These are phyloP conservation scores for Chlorella sorokiniana DNA, from an alignment of 139 green algal genomes.

Conservation along the genomic window DNA sequence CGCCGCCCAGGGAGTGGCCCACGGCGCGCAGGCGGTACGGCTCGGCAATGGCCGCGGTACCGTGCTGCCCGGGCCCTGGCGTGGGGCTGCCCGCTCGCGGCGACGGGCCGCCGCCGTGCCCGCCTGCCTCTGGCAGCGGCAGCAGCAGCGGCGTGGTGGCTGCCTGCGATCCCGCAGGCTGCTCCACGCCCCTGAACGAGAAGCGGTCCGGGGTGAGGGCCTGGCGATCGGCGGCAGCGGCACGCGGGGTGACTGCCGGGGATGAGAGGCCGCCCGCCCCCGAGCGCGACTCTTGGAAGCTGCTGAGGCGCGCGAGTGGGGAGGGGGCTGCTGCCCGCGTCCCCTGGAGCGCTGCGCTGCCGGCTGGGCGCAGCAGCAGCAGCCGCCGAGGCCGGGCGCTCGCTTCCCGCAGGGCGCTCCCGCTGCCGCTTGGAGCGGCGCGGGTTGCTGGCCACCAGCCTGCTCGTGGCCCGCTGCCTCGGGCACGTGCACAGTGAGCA, in stretches of 20 bases:
- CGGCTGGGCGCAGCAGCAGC: too few relatives aligned
- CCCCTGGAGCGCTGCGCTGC: too few relatives aligned
- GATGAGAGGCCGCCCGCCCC: too few relatives aligned
- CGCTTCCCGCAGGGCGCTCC: background rate
- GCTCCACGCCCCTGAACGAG: slow-evolving; percentile 15
- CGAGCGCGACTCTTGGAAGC: too few relatives aligned
- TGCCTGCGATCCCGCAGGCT: background rate
- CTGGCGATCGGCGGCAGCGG: background rate
- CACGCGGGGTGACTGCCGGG: too few relatives aligned
- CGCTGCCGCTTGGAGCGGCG: background rate
- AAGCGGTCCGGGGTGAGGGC: slow-evolving; percentile 19
- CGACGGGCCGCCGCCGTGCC: background rate
- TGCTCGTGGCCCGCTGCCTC: background rate
- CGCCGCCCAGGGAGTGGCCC: slow-evolving; percentile 69
- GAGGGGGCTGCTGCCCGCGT: too few relatives aligned
- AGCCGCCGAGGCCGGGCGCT: too few relatives aligned
- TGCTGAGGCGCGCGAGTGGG: too few relatives aligned
- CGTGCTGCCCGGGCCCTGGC: background rate
- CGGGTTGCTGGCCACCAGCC: background rate
- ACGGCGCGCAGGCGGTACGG: slow-evolving; percentile 63
- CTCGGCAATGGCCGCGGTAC: slow-evolving; percentile 6
- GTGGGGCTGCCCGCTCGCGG: too few relatives aligned
- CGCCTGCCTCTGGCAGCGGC: background rate
- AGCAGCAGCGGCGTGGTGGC: background rate
- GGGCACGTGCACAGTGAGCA: background rate